Evolutionary conservation across 495 filamentous ascomycete genomes (phyloP).

Genomic region (Penicillium paradoxum): DNA sequence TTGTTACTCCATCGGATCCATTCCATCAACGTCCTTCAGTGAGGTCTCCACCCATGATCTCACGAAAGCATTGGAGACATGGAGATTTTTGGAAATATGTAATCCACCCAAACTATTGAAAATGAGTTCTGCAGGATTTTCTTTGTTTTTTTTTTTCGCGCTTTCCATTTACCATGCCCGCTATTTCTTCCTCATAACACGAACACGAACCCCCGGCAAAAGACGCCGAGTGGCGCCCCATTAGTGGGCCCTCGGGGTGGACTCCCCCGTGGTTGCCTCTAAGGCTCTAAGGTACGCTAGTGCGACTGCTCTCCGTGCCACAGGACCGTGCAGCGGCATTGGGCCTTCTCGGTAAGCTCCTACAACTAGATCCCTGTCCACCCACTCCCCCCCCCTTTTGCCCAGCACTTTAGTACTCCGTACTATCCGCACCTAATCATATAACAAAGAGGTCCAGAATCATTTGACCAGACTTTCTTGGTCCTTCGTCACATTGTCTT

Average conservation of each 20-base stretch:
- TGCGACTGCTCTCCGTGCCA: constrained; percentile 28
- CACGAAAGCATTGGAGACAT: neutral
- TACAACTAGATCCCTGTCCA: constrained; percentile 13
- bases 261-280: constrained; percentile 24
- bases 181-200: constrained; percentile 2
- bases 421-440: constrained; percentile 1
- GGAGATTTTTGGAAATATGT: neutral
- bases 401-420: constrained; percentile 1
- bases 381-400: constrained; percentile 10
- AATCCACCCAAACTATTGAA: no score
- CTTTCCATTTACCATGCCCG: neutral
- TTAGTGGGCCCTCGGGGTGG: constrained; percentile 21
- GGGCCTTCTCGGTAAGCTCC: constrained; percentile 4
- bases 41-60: constrained; percentile 1
- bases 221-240: constrained; percentile 19
- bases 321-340: constrained; percentile 20
- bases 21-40: neutral
- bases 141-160: neutral
- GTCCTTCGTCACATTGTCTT: no score
- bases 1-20: neutral
- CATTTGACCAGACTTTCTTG: neutral
- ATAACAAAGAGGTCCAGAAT: no score
- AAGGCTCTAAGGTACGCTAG: constrained; percentile 17
- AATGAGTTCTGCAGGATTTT: no score
- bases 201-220: constrained; percentile 18